Conservation (phyloP, 768 basidiomycete species). For the Suillus americanus region DNA sequence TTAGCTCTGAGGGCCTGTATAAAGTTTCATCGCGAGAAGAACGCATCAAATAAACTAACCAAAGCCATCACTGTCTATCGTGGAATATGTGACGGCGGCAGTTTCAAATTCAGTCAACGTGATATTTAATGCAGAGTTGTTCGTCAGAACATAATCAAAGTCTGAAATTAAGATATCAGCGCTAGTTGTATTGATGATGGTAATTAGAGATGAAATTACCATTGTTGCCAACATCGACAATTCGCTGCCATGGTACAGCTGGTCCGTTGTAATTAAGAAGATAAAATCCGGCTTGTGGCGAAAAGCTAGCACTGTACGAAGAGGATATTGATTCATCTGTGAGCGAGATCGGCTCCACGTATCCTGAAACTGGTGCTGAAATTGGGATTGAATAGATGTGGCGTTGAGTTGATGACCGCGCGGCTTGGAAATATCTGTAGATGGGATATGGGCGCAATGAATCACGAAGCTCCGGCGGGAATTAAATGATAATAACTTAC, state of each 20-base stretch:
- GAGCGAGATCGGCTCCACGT: constrained; percentile 43
- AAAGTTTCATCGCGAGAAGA: constrained; percentile 17
- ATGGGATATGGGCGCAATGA: constrained; percentile 19
- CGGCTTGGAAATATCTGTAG: constrained; percentile 83
- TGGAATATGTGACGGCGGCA: constrained; percentile 67
- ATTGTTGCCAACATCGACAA: constrained; percentile 54
- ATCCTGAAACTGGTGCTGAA: constrained; percentile 44
- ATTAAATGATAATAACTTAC: constrained; percentile 49
- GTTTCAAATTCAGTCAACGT: constrained; percentile 68
- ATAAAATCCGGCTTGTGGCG: constrained; percentile 85
- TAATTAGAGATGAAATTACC: constrained; percentile 32
- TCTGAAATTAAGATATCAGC: constrained; percentile 34
- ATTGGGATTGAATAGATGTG: constrained; percentile 81
- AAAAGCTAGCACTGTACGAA: constrained; percentile 72
- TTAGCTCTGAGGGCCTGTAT: constrained; percentile 59
- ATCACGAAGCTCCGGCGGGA: constrained; percentile 21
- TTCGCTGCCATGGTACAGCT: constrained; percentile 81
- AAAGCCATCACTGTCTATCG: constrained; percentile 78
- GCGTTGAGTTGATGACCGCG: constrained; percentile 80
- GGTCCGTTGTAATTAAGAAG: constrained; percentile 80
- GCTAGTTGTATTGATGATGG: constrained; percentile 6
- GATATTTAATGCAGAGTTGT: constrained; percentile 66
- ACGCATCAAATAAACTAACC: constrained; percentile 42
- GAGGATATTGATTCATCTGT: constrained; percentile 53
- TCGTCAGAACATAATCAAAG: constrained; percentile 64